Percentiles rank a stretch among this genome's conserved stretches.
phyloP scores from a whole-genome alignment of 805 yeast species.

The Saturnispora serradocipensis region DNA sequence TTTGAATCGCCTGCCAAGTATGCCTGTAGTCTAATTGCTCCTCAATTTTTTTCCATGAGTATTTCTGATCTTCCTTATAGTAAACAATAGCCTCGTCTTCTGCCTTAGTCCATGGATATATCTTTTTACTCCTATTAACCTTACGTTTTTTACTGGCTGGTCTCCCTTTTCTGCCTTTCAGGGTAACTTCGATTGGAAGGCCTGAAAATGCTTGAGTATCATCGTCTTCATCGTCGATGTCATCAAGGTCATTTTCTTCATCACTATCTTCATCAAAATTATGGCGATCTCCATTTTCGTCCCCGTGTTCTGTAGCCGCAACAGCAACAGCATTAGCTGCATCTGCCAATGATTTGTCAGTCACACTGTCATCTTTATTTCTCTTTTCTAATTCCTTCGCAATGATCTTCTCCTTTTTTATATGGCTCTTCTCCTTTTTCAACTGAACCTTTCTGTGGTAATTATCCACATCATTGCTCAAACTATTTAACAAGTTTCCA shows the following conservation, averaged over 20 bases:
- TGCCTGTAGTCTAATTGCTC: constrained; percentile 25
- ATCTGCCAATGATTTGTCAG: not conserved
- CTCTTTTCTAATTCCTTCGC: constrained; percentile 2
- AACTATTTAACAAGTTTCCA: constrained; percentile 16
- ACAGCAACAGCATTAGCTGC: constrained; percentile 4
- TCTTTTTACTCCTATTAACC: constrained; percentile 3
- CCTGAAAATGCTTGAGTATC: constrained; percentile 7
- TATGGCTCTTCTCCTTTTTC: constrained; percentile 11
- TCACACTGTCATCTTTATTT: not conserved
- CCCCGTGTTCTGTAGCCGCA: not conserved
- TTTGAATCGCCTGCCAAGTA: constrained; percentile 39
- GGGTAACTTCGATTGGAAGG: constrained; percentile 4
- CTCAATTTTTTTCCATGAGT: constrained; percentile 33
- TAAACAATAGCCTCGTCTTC: constrained; percentile 30
- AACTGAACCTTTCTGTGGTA: constrained; percentile 25
- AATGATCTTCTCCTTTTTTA: constrained; percentile 5
- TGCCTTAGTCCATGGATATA: constrained; percentile 26
- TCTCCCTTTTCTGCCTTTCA: not conserved
- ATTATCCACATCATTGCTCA: constrained; percentile 23
- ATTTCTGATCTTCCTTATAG: constrained; percentile 29
- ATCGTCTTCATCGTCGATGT: constrained; percentile 4
- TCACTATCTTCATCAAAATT: not conserved
- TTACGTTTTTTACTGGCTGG: not conserved
- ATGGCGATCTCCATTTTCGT: not conserved
- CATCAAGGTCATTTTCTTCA: constrained; percentile 2